Percentiles rank a stretch among this genome's conserved stretches.
These are phyloP conservation scores for Zygosaccharomyces bisporus DNA, from an alignment of 805 yeast genomes.

Conservation along the genomic window DNA sequence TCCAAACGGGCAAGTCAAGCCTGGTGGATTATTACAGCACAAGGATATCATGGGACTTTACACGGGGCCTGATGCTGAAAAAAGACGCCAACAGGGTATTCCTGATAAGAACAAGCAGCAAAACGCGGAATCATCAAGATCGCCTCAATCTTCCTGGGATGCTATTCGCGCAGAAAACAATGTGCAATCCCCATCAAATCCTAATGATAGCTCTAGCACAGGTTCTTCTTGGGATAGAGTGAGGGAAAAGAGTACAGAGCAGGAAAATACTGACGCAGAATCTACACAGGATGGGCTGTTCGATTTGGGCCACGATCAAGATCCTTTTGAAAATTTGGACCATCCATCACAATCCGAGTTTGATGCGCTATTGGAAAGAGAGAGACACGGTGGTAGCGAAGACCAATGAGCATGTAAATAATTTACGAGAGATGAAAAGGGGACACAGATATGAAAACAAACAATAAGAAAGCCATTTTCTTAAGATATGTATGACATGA, in stretches of 20 bases:
- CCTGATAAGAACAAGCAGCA: slow-evolving; percentile 7
- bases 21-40: slow-evolving; percentile 31
- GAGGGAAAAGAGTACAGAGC: slow-evolving; percentile 18
- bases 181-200: background rate
- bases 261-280: background rate
- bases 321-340: slow-evolving; percentile 9
- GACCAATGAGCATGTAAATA: background rate
- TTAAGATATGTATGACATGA: slow-evolving; percentile 1
- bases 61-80: slow-evolving; percentile 29
- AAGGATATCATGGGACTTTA: slow-evolving; percentile 41
- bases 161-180: slow-evolving; percentile 35
- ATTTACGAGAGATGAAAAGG: slow-evolving; percentile 3
- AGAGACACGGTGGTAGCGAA: slow-evolving; percentile 16
- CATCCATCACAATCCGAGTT: slow-evolving; percentile 20
- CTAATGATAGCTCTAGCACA: background rate
- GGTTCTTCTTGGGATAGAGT: slow-evolving; percentile 34
- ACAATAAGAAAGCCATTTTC: background rate
- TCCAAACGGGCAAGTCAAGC: slow-evolving; percentile 11
- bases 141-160: slow-evolving; percentile 38
- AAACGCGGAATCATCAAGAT: background rate
- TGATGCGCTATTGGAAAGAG: slow-evolving; percentile 19
- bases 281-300: background rate
- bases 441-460: background rate
- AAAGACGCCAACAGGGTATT: slow-evolving; percentile 17
- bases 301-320: slow-evolving; percentile 10